Conservation (phyloP, 2,329 filamentous ascomycete genomes). For the Aspergillus vadensis region DNA sequence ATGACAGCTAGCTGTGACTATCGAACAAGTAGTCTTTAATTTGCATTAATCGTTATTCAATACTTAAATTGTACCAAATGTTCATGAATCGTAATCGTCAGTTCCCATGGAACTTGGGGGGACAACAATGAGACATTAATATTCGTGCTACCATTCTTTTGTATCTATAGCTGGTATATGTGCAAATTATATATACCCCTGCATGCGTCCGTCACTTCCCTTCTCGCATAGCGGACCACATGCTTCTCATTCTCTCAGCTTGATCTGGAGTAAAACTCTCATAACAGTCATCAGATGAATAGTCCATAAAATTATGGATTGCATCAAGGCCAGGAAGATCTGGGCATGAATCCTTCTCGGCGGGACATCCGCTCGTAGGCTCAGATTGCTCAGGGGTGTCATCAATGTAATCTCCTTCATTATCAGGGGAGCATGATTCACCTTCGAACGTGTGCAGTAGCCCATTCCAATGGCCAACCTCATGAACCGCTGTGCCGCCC, state of each 20-base stretch:
- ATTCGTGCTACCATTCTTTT: no score
- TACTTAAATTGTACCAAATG: neutral
- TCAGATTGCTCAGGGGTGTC: conserved; percentile 53
- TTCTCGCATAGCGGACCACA: conserved; percentile 51
- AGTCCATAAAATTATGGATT: conserved; percentile 64
- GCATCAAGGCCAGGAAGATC: conserved; percentile 50
- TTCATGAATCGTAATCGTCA: no score
- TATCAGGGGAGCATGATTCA: conserved; percentile 35
- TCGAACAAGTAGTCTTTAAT: neutral
- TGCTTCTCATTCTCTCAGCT: conserved; percentile 52
- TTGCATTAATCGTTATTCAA: neutral
- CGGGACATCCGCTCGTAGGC: conserved; percentile 62
- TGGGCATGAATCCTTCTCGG: conserved; percentile 54
- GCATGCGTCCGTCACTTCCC: conserved; percentile 30
- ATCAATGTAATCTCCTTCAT: conserved; percentile 46
- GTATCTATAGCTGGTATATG: neutral
- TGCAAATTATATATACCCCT: conserved; percentile 8
- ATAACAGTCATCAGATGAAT: conserved; percentile 59
- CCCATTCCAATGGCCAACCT: conserved; percentile 52
- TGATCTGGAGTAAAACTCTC: conserved; percentile 55
- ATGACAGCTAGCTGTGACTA: neutral
- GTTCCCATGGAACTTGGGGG: no score
- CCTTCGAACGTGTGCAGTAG: conserved; percentile 50
- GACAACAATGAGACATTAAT: no score
- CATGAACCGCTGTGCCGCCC: conserved; percentile 50